Percentiles rank a stretch among this genome's conserved stretches.
Conservation (phyloP, 257 asterid species). For the Solanum appendiculatum region DNA sequence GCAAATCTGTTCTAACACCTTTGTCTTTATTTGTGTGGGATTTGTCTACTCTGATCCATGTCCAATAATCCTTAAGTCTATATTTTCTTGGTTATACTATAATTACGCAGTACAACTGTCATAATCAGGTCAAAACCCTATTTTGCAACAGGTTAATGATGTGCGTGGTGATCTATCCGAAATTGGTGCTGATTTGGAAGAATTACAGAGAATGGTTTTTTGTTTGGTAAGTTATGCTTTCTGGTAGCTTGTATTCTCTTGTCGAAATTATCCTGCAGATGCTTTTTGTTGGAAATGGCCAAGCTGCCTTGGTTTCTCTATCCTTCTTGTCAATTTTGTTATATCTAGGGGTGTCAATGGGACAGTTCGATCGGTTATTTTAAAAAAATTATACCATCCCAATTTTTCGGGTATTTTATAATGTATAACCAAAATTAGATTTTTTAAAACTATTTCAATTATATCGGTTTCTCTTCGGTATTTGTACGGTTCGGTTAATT, state of each 20-base stretch:
- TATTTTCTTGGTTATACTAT: not conserved
- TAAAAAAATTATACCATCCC: too few species aligned
- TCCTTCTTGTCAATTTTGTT: not conserved
- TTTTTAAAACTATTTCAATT: too few species aligned
- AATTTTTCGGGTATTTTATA: too few species aligned
- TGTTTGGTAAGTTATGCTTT: slow-evolving; percentile 1
- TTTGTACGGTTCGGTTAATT: too few species aligned
- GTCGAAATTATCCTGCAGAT: not conserved
- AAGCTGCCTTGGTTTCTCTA: not conserved
- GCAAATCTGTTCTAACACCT: not conserved
- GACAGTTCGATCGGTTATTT: too few species aligned
- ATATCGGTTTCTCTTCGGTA: too few species aligned
- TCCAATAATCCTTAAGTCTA: not conserved
- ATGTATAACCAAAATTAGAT: too few species aligned
- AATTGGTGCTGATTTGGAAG: slow-evolving; percentile 6
- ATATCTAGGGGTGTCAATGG: too few species aligned
- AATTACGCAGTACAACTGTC: not conserved
- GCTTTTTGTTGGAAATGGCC: not conserved
- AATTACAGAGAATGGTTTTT: slow-evolving; percentile 1
- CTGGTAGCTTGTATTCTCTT: not conserved
- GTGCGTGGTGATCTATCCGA: slow-evolving; percentile 6
- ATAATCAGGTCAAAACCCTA: not conserved
- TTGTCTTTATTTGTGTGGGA: not conserved
- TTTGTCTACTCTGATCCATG: not conserved
- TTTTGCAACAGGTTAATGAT: slow-evolving; percentile 5